Conservation (phyloP, 2,329 filamentous ascomycete species). For the Apiospora pterosperma region DNA sequence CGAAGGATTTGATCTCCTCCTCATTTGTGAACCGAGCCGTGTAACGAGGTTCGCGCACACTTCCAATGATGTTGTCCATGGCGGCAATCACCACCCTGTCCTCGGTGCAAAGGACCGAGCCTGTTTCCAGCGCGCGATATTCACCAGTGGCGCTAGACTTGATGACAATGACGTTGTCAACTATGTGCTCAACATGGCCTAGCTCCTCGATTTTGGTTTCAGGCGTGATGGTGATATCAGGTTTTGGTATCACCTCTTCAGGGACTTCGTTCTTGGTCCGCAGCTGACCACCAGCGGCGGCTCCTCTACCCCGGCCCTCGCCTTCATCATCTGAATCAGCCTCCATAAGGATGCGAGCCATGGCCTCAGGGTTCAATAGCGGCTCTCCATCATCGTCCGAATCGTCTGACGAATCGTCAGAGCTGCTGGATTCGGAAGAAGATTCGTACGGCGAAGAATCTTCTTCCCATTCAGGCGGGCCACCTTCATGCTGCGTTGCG, state of each 20-base stretch:
- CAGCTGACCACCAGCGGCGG: constrained; percentile 46
- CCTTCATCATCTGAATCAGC: constrained; percentile 76
- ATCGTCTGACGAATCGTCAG: constrained; percentile 59
- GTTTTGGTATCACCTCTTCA: constrained; percentile 65
- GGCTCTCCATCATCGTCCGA: constrained; percentile 65
- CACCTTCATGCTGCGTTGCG: constrained; percentile 13
- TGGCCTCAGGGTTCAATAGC: constrained; percentile 76
- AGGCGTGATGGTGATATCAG: constrained; percentile 72
- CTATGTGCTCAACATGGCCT: constrained; percentile 70
- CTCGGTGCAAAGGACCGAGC: constrained; percentile 76
- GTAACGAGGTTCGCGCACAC: constrained; percentile 83
- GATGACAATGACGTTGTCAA: constrained; percentile 76
- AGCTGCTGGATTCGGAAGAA: constrained; percentile 56
- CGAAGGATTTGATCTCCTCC: constrained; percentile 64
- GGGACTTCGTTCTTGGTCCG: constrained; percentile 78
- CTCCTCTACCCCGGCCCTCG: constrained; percentile 45
- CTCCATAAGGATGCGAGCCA: constrained; percentile 84
- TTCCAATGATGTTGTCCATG: constrained; percentile 81
- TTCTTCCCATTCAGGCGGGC: constrained; percentile 77
- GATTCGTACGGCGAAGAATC: constrained; percentile 76
- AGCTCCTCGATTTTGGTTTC: constrained; percentile 76
- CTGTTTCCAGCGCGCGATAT: constrained; percentile 79
- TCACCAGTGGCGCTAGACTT: constrained; percentile 76
- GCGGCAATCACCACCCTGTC: constrained; percentile 75
- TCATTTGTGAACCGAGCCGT: constrained; percentile 71